phyloP scores from a whole-genome alignment of 768 basidiomycete species.

The Lactifluus echinatus region DNA sequence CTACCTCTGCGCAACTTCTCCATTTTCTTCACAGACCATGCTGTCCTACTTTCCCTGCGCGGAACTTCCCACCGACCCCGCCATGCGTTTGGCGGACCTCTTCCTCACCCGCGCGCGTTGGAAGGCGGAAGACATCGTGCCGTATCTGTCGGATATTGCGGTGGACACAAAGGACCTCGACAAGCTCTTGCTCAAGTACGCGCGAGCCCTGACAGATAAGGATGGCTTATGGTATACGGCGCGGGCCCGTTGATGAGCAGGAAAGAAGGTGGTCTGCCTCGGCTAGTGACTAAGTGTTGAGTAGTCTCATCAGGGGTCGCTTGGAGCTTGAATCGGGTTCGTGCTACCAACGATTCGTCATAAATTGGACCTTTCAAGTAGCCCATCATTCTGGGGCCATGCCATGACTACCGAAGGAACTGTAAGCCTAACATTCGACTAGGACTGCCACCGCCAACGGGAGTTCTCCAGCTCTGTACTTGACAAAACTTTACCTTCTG shows the following conservation, averaged over 20 bases:
- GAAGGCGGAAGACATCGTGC: constrained; percentile 70
- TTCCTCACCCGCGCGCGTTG: constrained; percentile 75
- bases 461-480: too few relatives aligned
- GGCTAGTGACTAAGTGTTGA: background rate
- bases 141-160: constrained; percentile 76
- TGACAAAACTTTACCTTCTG: too few relatives aligned
- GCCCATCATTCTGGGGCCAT: too few relatives aligned
- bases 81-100: constrained; percentile 76
- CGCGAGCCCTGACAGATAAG: constrained; percentile 62
- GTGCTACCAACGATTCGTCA: background rate
- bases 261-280: background rate
- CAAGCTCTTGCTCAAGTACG: constrained; percentile 79
- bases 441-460: too few relatives aligned
- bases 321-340: background rate
- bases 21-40: constrained; percentile 27
- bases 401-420: too few relatives aligned
- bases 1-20: constrained; percentile 43
- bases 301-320: background rate
- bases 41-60: constrained; percentile 73
- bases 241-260: constrained; percentile 39
- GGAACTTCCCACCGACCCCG: constrained; percentile 64
- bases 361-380: background rate
- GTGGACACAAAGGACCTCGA: constrained; percentile 84
- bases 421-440: too few relatives aligned
- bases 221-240: constrained; percentile 70